A percentile compares a stretch with the other conserved stretches of the same genome.
Conservation (phyloP, 306 rosid genomes). For the Casuarina glauca region DNA sequence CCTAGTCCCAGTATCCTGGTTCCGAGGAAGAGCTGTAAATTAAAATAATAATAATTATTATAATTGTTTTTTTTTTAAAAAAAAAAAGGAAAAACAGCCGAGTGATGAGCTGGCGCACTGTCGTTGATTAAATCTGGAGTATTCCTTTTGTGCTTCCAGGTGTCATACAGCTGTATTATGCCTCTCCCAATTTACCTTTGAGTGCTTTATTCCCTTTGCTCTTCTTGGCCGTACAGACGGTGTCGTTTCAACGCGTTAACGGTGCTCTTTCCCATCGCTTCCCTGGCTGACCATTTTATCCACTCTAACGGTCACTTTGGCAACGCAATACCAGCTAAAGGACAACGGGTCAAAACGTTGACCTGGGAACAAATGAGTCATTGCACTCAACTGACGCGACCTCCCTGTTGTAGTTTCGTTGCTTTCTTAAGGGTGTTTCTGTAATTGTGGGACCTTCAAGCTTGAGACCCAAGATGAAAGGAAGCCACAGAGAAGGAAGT, state of each 20-base stretch:
- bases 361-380: constrained; percentile 14
- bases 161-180: constrained; percentile 70
- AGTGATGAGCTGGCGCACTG: constrained; percentile 50
- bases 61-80: too few species aligned
- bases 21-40: too few species aligned
- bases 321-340: not conserved
- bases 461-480: not conserved
- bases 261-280: not conserved
- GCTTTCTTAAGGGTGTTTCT: constrained; percentile 22
- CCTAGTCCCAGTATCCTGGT: too few species aligned
- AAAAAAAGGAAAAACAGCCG: not conserved
- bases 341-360: constrained; percentile 7
- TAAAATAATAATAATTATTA: too few species aligned
- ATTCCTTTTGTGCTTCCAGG: constrained; percentile 51
- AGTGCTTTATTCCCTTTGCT: not conserved
- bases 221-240: not conserved
- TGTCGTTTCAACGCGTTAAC: constrained; percentile 1
- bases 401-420: not conserved
- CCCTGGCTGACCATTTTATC: constrained; percentile 23
- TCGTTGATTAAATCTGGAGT: constrained; percentile 24
- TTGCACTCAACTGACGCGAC: not conserved
- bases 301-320: constrained; percentile 57
- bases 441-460: constrained; percentile 31
- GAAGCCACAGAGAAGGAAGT: not conserved
- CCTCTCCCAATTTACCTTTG: constrained; percentile 2